Evolutionary conservation across 805 yeast species (phyloP).

Genomic region (Lipomyces orientalis): DNA sequence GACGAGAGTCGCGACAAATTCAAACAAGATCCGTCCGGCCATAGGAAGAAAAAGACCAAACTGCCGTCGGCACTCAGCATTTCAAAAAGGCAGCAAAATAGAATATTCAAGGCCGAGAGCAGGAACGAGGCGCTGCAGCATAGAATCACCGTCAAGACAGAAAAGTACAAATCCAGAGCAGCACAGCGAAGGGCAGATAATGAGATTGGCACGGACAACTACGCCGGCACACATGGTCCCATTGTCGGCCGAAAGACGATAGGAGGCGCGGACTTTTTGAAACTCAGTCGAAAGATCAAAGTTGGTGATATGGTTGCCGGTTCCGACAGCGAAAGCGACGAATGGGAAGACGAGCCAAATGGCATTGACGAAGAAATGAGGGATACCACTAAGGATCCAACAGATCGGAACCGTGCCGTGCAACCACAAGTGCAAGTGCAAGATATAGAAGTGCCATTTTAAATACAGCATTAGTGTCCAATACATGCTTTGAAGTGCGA

Average conservation of each 20-base stretch:
- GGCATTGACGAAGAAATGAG: slow-evolving; percentile 17
- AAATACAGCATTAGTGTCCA: neutral
- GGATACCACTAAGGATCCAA: slow-evolving; percentile 33
- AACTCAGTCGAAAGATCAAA: slow-evolving; percentile 15
- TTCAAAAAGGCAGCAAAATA: slow-evolving; percentile 12
- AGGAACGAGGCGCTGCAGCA: slow-evolving; percentile 3
- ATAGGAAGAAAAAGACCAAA: slow-evolving; percentile 6
- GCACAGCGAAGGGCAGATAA: slow-evolving; percentile 29
- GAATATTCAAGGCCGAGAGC: slow-evolving; percentile 19
- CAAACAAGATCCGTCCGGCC: slow-evolving; percentile 3
- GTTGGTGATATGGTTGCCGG: slow-evolving; percentile 27
- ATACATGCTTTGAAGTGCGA: neutral
- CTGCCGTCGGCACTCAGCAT: neutral
- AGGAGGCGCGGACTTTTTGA: slow-evolving; percentile 11
- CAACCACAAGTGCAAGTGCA: neutral
- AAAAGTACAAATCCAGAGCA: slow-evolving; percentile 21
- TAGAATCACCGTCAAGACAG: neutral
- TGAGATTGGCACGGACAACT: slow-evolving; percentile 14
- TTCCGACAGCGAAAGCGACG: slow-evolving; percentile 10
- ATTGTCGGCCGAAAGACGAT: neutral
- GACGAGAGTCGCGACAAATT: neutral
- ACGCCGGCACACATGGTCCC: neutral
- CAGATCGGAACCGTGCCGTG: neutral
- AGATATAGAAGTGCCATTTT: neutral
- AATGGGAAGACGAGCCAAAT: slow-evolving; percentile 34